Conservation (phyloP, 768 basidiomycete genomes). For the Obba rivulosa region DNA sequence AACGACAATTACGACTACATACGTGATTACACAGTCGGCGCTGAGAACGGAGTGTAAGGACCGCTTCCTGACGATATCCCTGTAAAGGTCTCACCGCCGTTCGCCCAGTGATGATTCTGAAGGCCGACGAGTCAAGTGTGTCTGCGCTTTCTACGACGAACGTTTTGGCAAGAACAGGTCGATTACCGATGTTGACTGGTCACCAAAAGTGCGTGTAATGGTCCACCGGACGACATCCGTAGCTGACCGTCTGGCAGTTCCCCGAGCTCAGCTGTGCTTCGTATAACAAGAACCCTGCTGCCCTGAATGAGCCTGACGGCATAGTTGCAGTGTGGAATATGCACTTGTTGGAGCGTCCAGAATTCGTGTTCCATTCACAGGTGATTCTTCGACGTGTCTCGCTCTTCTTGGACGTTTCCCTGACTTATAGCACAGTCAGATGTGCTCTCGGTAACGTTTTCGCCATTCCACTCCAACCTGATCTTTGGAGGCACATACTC, state of each 20-base stretch:
- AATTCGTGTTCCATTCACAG: conserved; percentile 98
- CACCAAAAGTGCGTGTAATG: conserved; percentile 69
- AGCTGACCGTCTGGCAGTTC: conserved; percentile 47
- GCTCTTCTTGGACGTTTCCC: conserved; percentile 4
- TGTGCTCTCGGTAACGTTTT: conserved; percentile 93
- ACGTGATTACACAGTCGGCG: conserved; percentile 89
- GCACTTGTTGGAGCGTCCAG: conserved; percentile 90
- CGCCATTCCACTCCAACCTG: conserved; percentile 95
- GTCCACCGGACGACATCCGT: not conserved
- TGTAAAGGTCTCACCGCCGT: not conserved
- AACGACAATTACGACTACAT: conserved; percentile 97
- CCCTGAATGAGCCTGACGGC: conserved; percentile 93
- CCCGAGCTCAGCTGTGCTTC: conserved; percentile 94
- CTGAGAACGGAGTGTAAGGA: conserved; percentile 78
- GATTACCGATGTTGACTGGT: conserved; percentile 97
- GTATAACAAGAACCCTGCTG: conserved; percentile 95
- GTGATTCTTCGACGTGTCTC: conserved; percentile 43
- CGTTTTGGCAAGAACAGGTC: conserved; percentile 89
- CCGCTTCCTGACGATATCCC: not conserved
- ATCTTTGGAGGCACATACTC: conserved; percentile 99
- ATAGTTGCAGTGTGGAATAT: conserved; percentile 98
- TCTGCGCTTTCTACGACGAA: conserved; percentile 94
- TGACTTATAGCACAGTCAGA: conserved; percentile 64
- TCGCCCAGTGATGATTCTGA: conserved; percentile 77
- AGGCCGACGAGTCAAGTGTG: conserved; percentile 82